Percentiles rank a stretch among this genome's conserved stretches.
phyloP scores from a whole-genome alignment of 148 eudicot species.

The Fallopia convolvulus region DNA sequence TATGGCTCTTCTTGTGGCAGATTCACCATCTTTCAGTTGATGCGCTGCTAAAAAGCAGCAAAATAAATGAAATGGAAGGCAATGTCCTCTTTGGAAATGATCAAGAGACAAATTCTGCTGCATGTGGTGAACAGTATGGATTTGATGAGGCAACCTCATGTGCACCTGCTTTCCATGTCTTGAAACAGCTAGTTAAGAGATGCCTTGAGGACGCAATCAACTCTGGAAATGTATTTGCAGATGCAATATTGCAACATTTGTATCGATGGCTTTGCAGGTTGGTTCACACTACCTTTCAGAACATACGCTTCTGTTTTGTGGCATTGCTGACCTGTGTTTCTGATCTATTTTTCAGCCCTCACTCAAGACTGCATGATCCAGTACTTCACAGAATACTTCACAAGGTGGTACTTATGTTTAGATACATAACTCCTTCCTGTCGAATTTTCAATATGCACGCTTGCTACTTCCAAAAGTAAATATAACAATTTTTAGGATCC shows the following conservation, averaged over 20 bases:
- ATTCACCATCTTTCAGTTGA: conserved; percentile 87
- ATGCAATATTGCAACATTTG: conserved; percentile 86
- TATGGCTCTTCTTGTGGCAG: conserved; percentile 31
- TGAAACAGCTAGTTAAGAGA: conserved; percentile 87
- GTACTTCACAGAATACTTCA: conserved; percentile 90
- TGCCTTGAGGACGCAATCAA: conserved; percentile 86
- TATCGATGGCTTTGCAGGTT: conserved; percentile 99
- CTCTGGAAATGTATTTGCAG: conserved; percentile 87
- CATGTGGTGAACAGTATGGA: conserved; percentile 47
- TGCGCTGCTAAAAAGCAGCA: conserved; percentile 92
- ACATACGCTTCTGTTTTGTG: background rate
- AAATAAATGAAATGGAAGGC: conserved; percentile 90
- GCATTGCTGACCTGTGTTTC: background rate
- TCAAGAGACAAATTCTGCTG: conserved; percentile 52
- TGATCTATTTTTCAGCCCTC: conserved; percentile 55
- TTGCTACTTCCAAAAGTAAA: background rate
- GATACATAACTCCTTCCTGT: background rate
- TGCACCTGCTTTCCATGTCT: conserved; percentile 79
- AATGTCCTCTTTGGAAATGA: conserved; percentile 68
- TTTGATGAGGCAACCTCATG: conserved; percentile 80
- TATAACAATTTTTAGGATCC: background rate
- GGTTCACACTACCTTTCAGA: conserved; percentile 13
- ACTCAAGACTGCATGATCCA: conserved; percentile 93
- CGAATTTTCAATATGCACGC: background rate
- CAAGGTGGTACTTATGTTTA: conserved; percentile 41